A percentile compares a stretch with the other conserved stretches of the same genome.
Conservation (phyloP, 345 rosid genomes). For the Arabis alpina region DNA sequence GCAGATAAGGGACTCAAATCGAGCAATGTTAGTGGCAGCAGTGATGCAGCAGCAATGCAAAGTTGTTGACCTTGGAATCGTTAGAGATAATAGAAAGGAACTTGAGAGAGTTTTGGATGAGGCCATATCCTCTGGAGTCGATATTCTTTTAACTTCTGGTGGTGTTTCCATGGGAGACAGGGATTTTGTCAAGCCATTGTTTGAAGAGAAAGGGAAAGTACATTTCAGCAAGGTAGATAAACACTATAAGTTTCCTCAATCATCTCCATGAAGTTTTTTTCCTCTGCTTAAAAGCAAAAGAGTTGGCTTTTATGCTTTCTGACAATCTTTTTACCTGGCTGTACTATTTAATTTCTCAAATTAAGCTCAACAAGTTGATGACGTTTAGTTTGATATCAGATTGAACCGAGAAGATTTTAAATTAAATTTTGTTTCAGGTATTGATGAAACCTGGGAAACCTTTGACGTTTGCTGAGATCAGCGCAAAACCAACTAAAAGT, state of each 20-base stretch:
- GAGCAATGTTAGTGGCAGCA: constrained; percentile 87
- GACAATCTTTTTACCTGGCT: not conserved
- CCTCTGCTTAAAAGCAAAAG: constrained; percentile 8
- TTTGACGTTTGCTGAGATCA: constrained; percentile 81
- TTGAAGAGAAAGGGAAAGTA: constrained; percentile 71
- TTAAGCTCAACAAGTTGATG: constrained; percentile 21
- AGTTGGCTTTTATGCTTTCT: constrained; percentile 8
- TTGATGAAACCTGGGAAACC: constrained; percentile 97
- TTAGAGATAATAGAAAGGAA: constrained; percentile 69
- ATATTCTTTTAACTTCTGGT: constrained; percentile 89
- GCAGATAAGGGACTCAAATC: constrained; percentile 98
- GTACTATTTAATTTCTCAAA: constrained; percentile 16
- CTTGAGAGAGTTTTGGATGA: constrained; percentile 66
- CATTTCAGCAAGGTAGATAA: constrained; percentile 73
- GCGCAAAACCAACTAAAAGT: constrained; percentile 46
- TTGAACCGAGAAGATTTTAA: constrained; percentile 9
- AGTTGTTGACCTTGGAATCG: constrained; percentile 86
- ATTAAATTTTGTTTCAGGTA: constrained; percentile 57
- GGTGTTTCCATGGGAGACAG: constrained; percentile 99
- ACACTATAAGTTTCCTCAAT: not conserved
- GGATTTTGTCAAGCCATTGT: constrained; percentile 88
- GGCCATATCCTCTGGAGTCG: constrained; percentile 66
- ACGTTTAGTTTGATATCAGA: not conserved
- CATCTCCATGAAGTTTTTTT: constrained; percentile 4
- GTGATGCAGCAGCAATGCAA: constrained; percentile 78